phyloP scores from a whole-genome alignment of 2,329 filamentous ascomycete species.

The Exophiala mesophila region DNA sequence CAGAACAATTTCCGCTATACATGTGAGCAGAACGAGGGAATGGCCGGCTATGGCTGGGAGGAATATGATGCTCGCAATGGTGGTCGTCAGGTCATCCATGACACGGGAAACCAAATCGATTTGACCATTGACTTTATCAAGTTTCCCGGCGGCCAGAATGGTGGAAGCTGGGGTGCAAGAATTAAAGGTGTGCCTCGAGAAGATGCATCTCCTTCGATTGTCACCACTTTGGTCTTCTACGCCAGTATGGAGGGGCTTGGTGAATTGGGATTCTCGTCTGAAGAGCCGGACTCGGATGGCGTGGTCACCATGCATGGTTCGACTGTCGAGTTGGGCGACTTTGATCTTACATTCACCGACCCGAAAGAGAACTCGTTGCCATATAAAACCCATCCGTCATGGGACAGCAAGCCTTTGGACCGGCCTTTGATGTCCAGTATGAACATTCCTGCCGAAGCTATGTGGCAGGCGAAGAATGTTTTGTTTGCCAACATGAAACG shows the following conservation, averaged over 20 bases:
- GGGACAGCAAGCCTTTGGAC: conserved; percentile 65
- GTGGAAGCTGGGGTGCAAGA: conserved; percentile 86
- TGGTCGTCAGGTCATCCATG: conserved; percentile 84
- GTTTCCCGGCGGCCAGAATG: conserved; percentile 75
- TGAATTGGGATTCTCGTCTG: conserved; percentile 56
- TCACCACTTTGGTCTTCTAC: conserved; percentile 78
- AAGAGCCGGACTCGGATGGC: conserved; percentile 51
- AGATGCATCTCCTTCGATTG: conserved; percentile 61
- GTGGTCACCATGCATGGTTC: conserved; percentile 66
- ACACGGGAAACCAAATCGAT: conserved; percentile 81
- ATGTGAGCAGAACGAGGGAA: conserved; percentile 90
- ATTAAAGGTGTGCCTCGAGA: conserved; percentile 75
- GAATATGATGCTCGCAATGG: conserved; percentile 88
- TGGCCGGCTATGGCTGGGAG: conserved; percentile 96
- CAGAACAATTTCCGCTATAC: conserved; percentile 67
- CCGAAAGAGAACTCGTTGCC: conserved; percentile 59
- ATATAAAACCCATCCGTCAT: conserved; percentile 59
- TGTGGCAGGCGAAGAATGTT: conserved; percentile 80
- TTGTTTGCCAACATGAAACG: conserved; percentile 60
- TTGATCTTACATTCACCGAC: conserved; percentile 70
- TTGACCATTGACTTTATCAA: conserved; percentile 93
- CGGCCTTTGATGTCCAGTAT: conserved; percentile 70
- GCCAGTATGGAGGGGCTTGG: conserved; percentile 72
- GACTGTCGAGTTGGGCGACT: conserved; percentile 69
- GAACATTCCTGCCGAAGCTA: conserved; percentile 58